Percentiles rank a stretch among this genome's conserved stretches.
These are phyloP conservation scores for Xerocomus spinulosus DNA, from an alignment of 768 basidiomycete species.

Conservation along the genomic window DNA sequence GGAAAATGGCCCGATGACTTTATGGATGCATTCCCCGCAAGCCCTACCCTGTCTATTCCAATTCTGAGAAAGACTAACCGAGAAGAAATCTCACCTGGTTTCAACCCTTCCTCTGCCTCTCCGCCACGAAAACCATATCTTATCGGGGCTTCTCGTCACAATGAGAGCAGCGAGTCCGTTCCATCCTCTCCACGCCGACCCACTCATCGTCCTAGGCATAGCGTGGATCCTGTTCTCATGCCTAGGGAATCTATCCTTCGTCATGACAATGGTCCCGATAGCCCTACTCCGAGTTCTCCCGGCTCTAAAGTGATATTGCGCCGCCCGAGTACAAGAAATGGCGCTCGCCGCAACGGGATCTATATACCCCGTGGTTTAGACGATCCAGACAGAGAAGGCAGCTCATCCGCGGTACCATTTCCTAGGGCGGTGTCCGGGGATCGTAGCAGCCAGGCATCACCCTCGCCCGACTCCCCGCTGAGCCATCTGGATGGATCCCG, in stretches of 20 bases:
- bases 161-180: slow-evolving; percentile 45
- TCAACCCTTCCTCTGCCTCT: slow-evolving; percentile 40
- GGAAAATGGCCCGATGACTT: slow-evolving; percentile 86
- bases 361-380: slow-evolving; percentile 41
- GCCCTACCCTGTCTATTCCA: slow-evolving; percentile 30
- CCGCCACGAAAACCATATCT: slow-evolving; percentile 56
- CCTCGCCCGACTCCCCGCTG: slow-evolving; percentile 36
- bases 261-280: slow-evolving; percentile 60
- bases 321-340: slow-evolving; percentile 52
- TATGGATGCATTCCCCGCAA: slow-evolving; percentile 49
- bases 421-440: slow-evolving; percentile 58
- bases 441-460: slow-evolving; percentile 30
- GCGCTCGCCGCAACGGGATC: slow-evolving; percentile 44
- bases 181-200: slow-evolving; percentile 43
- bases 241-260: slow-evolving; percentile 46
- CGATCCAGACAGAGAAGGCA: slow-evolving; percentile 31
- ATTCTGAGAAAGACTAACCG: slow-evolving; percentile 18
- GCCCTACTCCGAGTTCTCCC: slow-evolving; percentile 31
- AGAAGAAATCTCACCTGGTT: slow-evolving; percentile 16
- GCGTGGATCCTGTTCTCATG: slow-evolving; percentile 50
- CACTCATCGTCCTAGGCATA: slow-evolving; percentile 60
- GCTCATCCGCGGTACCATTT: slow-evolving; percentile 55
- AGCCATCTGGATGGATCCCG: slow-evolving; percentile 40
- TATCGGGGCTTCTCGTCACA: slow-evolving; percentile 40
- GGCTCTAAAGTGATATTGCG: slow-evolving; percentile 48